Base-by-base conservation (phyloP, 2,329 filamentous ascomycete species). In the Torrubiellomyces zombiae region DNA sequence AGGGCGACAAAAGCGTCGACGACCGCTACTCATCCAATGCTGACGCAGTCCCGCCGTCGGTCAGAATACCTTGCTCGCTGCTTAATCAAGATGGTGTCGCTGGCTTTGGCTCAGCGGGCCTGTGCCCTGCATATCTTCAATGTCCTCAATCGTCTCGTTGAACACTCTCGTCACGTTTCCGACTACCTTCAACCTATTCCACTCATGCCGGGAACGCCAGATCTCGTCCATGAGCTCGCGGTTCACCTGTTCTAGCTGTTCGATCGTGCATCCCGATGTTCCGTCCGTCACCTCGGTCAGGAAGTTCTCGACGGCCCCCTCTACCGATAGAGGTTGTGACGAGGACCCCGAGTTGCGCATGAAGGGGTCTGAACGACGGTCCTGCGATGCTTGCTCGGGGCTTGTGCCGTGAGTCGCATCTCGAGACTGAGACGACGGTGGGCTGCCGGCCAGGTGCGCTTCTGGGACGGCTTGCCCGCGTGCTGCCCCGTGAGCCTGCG, bases 171-270 rank as follows among this genome's bases (percentile, higher is more conserved):
- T 59, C 18, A 91, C 63, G 18, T 60, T 55, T 22, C 55, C 55
- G 9, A 75, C 61, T 9, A 93, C 83, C 38, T 63, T 62, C 39
- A 72, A 75, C 21, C 89, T 70, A 50, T 98, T 89, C 69, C 80
- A 89, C 41, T 91, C 75, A 23, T 70, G 64, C 24, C 83, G 67
- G 31, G 66, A 67, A 32, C 63, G 63, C 89, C 89, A 98, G 21
- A 95, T 67, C 34, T 75, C 71, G 32, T 86, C 78, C 86, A 95
- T 95, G 34, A 95, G 58, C 36, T 76, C 72, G 6, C 83, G 75
- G 47, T 85, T 85, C 45, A 94, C 75, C 50, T 95, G 86, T 57
- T 95, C 86, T 12, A 98, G 58, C 48, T 98, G 86, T 53, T 98
- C 89, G 26, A 98, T 79, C 0, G 75, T 79, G 47, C 79, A 80